Evolutionary conservation across 1,284 basidiomycete species (phyloP).

Genomic region (Trametes hirsuta): DNA sequence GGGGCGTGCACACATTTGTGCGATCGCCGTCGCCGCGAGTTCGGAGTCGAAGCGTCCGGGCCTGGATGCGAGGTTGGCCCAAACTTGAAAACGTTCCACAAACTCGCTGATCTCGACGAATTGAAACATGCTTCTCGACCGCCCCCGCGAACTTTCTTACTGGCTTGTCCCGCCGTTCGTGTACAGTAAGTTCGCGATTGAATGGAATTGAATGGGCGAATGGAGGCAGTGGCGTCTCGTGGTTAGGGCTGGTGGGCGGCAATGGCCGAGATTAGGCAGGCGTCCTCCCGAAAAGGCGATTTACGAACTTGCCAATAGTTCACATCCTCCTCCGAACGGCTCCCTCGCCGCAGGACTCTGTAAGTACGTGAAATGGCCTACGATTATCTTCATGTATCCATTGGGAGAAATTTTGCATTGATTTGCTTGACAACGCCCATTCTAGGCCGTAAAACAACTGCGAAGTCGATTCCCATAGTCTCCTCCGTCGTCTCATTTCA

Average conservation of each 20-base stretch:
- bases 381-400: no score
- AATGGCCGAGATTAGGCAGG: constrained; percentile 30
- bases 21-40: background rate
- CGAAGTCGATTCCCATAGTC: no score
- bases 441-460: no score
- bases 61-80: background rate
- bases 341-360: background rate
- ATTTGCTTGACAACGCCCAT: no score
- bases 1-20: no score
- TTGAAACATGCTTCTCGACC: background rate
- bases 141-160: background rate
- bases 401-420: no score
- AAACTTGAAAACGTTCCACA: background rate
- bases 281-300: constrained; percentile 27
- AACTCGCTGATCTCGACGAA: background rate
- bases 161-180: background rate
- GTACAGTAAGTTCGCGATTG: background rate
- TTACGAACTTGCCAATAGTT: constrained; percentile 6
- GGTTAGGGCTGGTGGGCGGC: constrained; percentile 25
- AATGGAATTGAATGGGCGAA: background rate
- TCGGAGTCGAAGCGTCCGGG: background rate
- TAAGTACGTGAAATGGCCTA: background rate
- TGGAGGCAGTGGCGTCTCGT: background rate
- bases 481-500: no score
- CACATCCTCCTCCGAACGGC: constrained; percentile 1